These are phyloP conservation scores for Pedinophyceae sp. DNA, from an alignment of 139 green algal species.

Conservation along the genomic window DNA sequence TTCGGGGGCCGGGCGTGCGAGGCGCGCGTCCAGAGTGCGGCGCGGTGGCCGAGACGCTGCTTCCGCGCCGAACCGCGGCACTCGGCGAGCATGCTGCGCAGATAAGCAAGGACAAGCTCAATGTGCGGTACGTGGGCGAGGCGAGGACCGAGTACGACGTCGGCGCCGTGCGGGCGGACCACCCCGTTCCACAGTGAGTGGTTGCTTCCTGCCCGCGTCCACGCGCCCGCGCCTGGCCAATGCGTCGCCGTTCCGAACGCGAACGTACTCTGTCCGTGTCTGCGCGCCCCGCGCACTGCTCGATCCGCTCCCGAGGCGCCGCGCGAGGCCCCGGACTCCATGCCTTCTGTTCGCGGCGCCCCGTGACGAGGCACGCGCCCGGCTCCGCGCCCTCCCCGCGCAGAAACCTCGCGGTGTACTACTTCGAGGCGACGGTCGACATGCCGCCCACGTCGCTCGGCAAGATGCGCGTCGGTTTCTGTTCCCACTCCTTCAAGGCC, in stretches of 20 bases:
- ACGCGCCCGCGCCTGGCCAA: too few relatives aligned
- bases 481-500: conserved; percentile 42
- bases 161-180: too few relatives aligned
- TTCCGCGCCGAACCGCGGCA: too few relatives aligned
- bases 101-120: conserved; percentile 57
- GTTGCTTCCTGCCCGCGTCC: too few relatives aligned
- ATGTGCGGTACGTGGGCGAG: conserved; percentile 42
- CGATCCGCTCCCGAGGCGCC: background rate
- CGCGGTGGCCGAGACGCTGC: too few relatives aligned
- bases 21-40: too few relatives aligned
- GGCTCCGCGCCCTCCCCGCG: conserved; percentile 50
- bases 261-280: background rate
- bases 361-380: conserved; percentile 17
- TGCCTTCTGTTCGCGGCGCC: background rate
- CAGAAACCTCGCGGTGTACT: conserved; percentile 40
- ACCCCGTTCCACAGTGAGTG: too few relatives aligned
- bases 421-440: conserved; percentile 64
- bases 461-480: conserved; percentile 59
- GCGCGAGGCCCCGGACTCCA: background rate
- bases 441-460: conserved; percentile 37
- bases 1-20: too few relatives aligned
- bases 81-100: too few relatives aligned
- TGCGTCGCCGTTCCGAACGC: background rate
- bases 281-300: background rate
- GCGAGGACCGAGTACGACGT: conserved; percentile 56